These are phyloP conservation scores for Penicillium sp. DNA, from an alignment of 2,329 filamentous ascomycete genomes.

Conservation along the genomic window DNA sequence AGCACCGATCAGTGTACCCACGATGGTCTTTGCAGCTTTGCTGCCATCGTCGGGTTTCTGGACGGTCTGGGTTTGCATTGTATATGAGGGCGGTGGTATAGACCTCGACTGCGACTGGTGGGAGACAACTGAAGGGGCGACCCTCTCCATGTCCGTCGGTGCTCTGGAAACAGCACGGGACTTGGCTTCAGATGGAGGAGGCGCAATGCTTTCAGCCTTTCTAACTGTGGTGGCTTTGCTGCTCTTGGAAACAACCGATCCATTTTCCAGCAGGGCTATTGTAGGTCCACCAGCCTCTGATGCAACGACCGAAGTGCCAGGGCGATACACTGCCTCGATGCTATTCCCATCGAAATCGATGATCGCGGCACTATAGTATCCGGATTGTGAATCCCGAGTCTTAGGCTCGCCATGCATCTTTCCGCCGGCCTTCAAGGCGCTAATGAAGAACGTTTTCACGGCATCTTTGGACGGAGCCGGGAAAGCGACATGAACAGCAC, in stretches of 20 bases:
- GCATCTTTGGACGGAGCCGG: slow-evolving; percentile 67
- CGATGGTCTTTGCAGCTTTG: slow-evolving; percentile 61
- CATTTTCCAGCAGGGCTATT: slow-evolving; percentile 42
- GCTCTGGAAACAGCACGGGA: slow-evolving; percentile 34
- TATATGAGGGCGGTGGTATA: slow-evolving; percentile 28
- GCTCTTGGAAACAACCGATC: slow-evolving; percentile 43
- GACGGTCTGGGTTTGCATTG: slow-evolving; percentile 29
- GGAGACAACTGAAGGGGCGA: slow-evolving; percentile 26
- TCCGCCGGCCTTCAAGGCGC: slow-evolving; percentile 68
- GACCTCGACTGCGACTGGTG: slow-evolving; percentile 17
- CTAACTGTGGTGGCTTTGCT: slow-evolving; percentile 33
- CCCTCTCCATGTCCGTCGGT: slow-evolving; percentile 28
- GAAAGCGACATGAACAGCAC: slow-evolving; percentile 67
- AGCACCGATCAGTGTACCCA: slow-evolving; percentile 78
- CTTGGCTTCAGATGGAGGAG: slow-evolving; percentile 33
- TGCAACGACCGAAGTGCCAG: slow-evolving; percentile 30
- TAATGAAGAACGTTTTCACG: slow-evolving; percentile 73
- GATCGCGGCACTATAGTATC: slow-evolving; percentile 67
- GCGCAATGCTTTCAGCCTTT: slow-evolving; percentile 33
- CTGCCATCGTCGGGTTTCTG: slow-evolving; percentile 49
- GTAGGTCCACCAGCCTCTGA: slow-evolving; percentile 37
- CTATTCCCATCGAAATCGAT: slow-evolving; percentile 83
- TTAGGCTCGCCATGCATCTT: slow-evolving; percentile 62
- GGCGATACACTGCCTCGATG: slow-evolving; percentile 73
- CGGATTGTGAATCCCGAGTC: slow-evolving; percentile 56